These are phyloP conservation scores for Saccharomycopsis lassenensis DNA, from an alignment of 805 yeast genomes.

Conservation along the genomic window DNA sequence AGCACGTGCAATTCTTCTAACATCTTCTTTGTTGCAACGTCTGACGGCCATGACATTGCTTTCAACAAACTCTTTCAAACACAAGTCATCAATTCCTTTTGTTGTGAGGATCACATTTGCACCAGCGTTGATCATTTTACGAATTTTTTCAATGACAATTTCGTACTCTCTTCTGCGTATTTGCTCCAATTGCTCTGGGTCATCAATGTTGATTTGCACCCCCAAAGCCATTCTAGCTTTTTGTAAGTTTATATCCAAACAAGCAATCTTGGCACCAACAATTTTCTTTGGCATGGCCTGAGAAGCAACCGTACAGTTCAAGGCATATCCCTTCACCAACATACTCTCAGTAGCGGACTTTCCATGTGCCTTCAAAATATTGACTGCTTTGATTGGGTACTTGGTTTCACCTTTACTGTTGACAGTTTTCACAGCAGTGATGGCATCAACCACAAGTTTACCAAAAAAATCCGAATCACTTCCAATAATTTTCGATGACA, in stretches of 20 bases:
- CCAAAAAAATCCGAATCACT: constrained; percentile 86
- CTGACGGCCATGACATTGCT: constrained; percentile 92
- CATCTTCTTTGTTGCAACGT: constrained; percentile 93
- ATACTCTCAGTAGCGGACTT: constrained; percentile 81
- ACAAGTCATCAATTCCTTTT: constrained; percentile 89
- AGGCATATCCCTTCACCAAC: constrained; percentile 86
- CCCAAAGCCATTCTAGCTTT: constrained; percentile 98
- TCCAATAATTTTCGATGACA: constrained; percentile 95
- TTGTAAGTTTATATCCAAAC: constrained; percentile 85
- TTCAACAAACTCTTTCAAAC: constrained; percentile 84
- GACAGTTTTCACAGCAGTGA: constrained; percentile 87
- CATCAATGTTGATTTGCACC: constrained; percentile 91
- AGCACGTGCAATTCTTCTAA: constrained; percentile 93
- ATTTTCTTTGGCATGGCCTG: constrained; percentile 86
- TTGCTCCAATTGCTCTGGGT: constrained; percentile 93
- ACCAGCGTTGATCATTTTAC: constrained; percentile 74
- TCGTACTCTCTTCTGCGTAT: constrained; percentile 84
- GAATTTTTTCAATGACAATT: constrained; percentile 70
- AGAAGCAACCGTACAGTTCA: constrained; percentile 93
- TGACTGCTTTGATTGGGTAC: constrained; percentile 96
- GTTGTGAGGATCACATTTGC: constrained; percentile 91
- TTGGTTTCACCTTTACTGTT: constrained; percentile 79
- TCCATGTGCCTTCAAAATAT: constrained; percentile 93
- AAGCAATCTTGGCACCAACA: constrained; percentile 67
- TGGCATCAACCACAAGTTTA: constrained; percentile 86